Evolutionary conservation across 176 grass and related monocot genomes (phyloP).

Genomic region (Avena sativa): DNA sequence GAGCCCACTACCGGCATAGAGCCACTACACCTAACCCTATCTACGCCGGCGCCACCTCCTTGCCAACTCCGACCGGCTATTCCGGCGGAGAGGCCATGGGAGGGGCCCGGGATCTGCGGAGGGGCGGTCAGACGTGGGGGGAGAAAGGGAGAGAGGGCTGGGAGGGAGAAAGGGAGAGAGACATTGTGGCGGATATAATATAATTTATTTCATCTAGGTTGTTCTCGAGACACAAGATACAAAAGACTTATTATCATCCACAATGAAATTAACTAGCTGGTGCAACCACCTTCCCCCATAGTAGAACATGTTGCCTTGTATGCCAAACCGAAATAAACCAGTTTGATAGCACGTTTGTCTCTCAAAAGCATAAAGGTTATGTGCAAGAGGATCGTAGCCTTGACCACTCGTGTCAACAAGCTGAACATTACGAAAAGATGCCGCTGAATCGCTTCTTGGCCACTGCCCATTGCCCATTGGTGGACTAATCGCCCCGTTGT

Average conservation of each 20-base stretch:
- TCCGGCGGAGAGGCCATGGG: too few relatives aligned
- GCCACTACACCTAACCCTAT: too few relatives aligned
- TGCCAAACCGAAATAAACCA: background rate
- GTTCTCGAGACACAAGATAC: background rate
- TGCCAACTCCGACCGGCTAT: too few relatives aligned
- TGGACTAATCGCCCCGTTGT: background rate
- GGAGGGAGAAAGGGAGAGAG: too few relatives aligned
- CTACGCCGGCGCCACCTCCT: too few relatives aligned
- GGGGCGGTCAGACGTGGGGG: too few relatives aligned
- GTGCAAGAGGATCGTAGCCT: background rate
- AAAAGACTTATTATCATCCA: background rate
- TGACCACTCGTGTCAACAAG: background rate
- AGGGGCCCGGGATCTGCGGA: too few relatives aligned
- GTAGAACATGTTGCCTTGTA: constrained; percentile 9
- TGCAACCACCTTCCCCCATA: constrained; percentile 38
- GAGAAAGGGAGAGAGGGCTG: too few relatives aligned
- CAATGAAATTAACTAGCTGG: background rate
- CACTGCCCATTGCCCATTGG: constrained; percentile 35
- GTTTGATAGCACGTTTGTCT: background rate
- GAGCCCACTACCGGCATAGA: too few relatives aligned
- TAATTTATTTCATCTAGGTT: too few relatives aligned
- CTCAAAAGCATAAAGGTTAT: background rate
- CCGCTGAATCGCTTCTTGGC: background rate
- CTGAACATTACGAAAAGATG: constrained; percentile 10
- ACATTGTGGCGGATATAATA: too few relatives aligned